Evolutionary conservation across 2,329 filamentous ascomycete species (phyloP), one percentile per base, ranked within the genome.

Genomic region (Ceratocystis eucalypticola): DNA sequence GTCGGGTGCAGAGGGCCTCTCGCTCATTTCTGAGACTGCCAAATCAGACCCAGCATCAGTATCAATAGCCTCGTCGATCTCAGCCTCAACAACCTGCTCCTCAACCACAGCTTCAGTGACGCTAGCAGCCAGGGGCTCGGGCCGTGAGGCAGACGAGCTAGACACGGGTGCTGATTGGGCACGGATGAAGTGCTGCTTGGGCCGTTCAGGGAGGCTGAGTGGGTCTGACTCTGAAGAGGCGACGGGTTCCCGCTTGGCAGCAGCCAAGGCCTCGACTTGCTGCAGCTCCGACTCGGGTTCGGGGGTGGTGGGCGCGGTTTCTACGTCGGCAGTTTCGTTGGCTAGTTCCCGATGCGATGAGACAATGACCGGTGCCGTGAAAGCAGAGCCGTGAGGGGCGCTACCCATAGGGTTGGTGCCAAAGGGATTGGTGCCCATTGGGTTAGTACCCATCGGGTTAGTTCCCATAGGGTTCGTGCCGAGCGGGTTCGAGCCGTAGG

Each of bases 221-320:
- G 53, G 53, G 5, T 59, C 53, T 17, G 53, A 59, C 2, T 30
- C 53, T 8, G 25, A 30, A 41, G 37, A 41, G 37, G 37, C 37
- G 37, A 12, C 37, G 8, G 37, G 8, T 3, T 59, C 53, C 17
- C 28, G 53, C 28, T 59, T 59, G 28, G 53, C 3, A 30, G 53
- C 6, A 3, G 53, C 53, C 15, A 17, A 2, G 7, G 53, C 53
- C 8, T 59, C 53, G 17, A n/a, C 25, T 25, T 33, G 28, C 33
- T 45, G n/a, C 28, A 44, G 25, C n/a, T 67, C 66, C 2, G 48
- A 57, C 66, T 67, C 66, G 17, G 62, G 62, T 17, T 67, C 66
- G 12, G 66, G 66, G 6, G 66, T 67, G 10, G 66, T 67, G 10
- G 66, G 66, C n/a, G 66, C 66, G 10, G 66, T 67, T 44, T 67